A percentile compares a stretch with the other conserved stretches of the same genome.
phyloP scores from a whole-genome alignment of 495 filamentous ascomycete species.

The Hypomontagnella monticulosa region DNA sequence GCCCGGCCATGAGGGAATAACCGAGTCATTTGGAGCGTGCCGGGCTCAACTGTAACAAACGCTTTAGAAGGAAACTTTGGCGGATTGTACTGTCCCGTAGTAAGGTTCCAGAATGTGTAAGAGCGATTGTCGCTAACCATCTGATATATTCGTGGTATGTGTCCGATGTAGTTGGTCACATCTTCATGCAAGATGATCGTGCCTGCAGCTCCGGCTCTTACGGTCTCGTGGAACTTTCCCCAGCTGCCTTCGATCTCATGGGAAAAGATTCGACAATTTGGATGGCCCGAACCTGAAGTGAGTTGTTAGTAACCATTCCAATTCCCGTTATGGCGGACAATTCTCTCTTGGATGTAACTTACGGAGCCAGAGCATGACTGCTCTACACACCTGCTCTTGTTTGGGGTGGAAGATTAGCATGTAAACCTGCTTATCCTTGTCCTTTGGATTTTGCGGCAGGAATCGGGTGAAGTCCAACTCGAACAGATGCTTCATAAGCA shows the following conservation, averaged over 20 bases:
- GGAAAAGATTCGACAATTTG: constrained; percentile 43
- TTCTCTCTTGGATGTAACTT: constrained; percentile 19
- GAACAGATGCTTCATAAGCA: constrained; percentile 32
- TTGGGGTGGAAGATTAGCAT: constrained; percentile 43
- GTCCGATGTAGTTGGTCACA: constrained; percentile 29
- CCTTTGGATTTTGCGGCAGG: constrained; percentile 32
- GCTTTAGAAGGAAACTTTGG: constrained; percentile 42
- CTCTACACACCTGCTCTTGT: constrained; percentile 37
- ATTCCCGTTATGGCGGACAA: neutral
- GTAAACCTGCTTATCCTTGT: constrained; percentile 37
- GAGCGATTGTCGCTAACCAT: constrained; percentile 31
- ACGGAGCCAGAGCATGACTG: constrained; percentile 47
- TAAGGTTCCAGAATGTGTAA: constrained; percentile 46
- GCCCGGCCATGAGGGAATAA: constrained; percentile 68
- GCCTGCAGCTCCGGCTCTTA: constrained; percentile 40
- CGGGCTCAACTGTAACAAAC: constrained; percentile 30
- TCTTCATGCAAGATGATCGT: constrained; percentile 44
- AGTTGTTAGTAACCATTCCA: constrained; percentile 18
- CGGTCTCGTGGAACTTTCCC: constrained; percentile 40
- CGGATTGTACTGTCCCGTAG: constrained; percentile 36
- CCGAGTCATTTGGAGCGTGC: constrained; percentile 52
- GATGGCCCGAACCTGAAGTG: constrained; percentile 36
- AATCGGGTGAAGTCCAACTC: constrained; percentile 34
- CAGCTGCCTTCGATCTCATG: constrained; percentile 37
- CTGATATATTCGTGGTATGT: constrained; percentile 28